A percentile compares a stretch with the other conserved stretches of the same genome.
Evolutionary conservation across 78 protist genomes (phyloP).

Genomic region (Emiliania huxleyi): DNA sequence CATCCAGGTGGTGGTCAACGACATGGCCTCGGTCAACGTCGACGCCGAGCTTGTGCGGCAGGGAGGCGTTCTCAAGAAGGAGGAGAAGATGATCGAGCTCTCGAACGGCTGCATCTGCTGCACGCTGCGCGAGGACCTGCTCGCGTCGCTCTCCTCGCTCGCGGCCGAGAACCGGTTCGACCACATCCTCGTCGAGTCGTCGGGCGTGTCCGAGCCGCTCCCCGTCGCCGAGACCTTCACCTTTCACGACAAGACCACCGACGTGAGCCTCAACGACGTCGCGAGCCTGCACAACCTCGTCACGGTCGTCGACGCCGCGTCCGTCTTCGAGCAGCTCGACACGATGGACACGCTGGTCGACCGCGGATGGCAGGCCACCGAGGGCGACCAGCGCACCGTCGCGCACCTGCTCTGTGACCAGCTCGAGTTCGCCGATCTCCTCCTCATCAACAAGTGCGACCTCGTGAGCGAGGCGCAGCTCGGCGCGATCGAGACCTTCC

Average conservation of each 20-base stretch:
- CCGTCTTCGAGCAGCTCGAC: slow-evolving; percentile 4
- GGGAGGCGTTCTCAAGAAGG: not conserved
- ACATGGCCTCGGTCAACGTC: not conserved
- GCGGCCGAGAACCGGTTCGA: not conserved
- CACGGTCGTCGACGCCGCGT: too few relatives aligned
- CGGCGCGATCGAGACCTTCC: not conserved
- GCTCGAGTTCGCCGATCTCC: not conserved
- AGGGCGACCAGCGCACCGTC: not conserved
- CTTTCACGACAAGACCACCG: not conserved
- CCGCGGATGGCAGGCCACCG: not conserved
- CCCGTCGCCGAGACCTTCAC: not conserved
- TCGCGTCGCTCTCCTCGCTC: not conserved
- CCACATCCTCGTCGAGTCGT: not conserved
- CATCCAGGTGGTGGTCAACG: not conserved
- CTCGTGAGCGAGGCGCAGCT: not conserved
- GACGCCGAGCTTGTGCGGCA: not conserved
- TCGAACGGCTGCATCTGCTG: too few relatives aligned
- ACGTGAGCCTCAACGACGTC: not conserved
- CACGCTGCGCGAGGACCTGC: too few relatives aligned
- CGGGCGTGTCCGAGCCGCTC: too few relatives aligned
- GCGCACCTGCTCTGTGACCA: not conserved
- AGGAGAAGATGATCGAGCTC: not conserved
- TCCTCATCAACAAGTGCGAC: not conserved
- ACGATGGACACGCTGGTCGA: slow-evolving; percentile 17
- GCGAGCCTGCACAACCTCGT: not conserved